phyloP scores from a whole-genome alignment of 805 yeast species.

The Candida sphagnicola region DNA sequence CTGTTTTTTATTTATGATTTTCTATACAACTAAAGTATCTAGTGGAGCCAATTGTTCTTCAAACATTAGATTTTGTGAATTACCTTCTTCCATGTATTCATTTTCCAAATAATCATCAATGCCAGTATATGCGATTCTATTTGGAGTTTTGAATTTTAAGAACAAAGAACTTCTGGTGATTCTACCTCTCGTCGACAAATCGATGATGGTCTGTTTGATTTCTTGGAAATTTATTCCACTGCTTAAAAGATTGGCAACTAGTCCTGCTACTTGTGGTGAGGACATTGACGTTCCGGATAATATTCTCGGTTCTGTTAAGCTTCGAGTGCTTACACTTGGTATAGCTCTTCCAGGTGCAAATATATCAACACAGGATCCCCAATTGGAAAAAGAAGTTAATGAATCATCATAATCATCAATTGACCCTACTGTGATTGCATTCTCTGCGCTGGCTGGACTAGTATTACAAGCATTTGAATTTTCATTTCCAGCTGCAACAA shows the following conservation, averaged over 20 bases:
- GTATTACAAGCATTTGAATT: constrained; percentile 72
- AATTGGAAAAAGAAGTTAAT: constrained; percentile 79
- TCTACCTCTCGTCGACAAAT: constrained; percentile 42
- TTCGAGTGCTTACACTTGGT: constrained; percentile 31
- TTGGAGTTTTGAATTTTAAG: constrained; percentile 55
- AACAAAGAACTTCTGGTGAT: constrained; percentile 45
- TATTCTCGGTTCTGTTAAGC: constrained; percentile 18
- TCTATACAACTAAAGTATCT: neutral
- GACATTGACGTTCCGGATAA: constrained; percentile 84
- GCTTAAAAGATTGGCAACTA: constrained; percentile 52
- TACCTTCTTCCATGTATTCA: neutral
- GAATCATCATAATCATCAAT: constrained; percentile 69
- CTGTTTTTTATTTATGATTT: too few species aligned
- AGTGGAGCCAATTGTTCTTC: neutral
- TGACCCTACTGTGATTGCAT: constrained; percentile 83
- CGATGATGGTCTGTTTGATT: constrained; percentile 40
- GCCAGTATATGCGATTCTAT: constrained; percentile 44
- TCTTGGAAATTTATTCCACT: constrained; percentile 44
- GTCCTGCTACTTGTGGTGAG: constrained; percentile 69
- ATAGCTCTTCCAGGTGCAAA: constrained; percentile 80
- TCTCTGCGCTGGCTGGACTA: constrained; percentile 80
- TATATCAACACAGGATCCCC: constrained; percentile 89
- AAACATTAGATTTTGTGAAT: too few species aligned
- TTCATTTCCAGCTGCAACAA: constrained; percentile 86
- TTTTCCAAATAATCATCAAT: constrained; percentile 12